These are phyloP conservation scores for Urtica urens DNA, from an alignment of 306 rosid species.

Conservation along the genomic window DNA sequence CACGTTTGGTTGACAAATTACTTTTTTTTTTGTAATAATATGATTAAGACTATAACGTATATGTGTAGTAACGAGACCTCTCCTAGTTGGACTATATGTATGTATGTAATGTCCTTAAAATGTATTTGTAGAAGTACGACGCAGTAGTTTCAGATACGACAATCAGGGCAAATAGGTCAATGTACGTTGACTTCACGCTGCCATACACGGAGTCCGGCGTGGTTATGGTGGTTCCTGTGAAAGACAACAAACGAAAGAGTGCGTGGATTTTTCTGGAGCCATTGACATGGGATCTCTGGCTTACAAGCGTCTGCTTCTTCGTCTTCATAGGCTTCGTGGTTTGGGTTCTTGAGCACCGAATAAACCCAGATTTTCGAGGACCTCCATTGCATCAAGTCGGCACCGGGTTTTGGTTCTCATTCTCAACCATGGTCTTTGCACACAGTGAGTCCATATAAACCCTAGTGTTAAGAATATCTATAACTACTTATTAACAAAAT, in stretches of 20 bases:
- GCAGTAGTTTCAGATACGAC: constrained; percentile 35
- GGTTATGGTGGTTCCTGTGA: constrained; percentile 43
- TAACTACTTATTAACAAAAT: too few species aligned
- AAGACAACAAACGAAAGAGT: constrained; percentile 17
- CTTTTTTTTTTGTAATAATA: too few species aligned
- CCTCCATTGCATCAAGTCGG: constrained; percentile 40
- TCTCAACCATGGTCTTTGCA: constrained; percentile 57
- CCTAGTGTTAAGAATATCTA: too few species aligned
- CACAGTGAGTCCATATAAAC: constrained; percentile 35
- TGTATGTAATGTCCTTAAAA: too few species aligned
- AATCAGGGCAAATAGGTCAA: constrained; percentile 33
- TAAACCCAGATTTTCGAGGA: constrained; percentile 47
- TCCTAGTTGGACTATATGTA: too few species aligned
- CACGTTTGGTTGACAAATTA: too few species aligned
- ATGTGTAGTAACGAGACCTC: too few species aligned
- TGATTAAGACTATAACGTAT: too few species aligned
- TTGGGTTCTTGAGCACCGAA: constrained; percentile 52
- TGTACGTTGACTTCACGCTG: constrained; percentile 41
- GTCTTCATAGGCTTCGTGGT: constrained; percentile 54
- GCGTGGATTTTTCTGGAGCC: constrained; percentile 66
- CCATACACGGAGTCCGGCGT: constrained; percentile 60
- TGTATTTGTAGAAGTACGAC: constrained; percentile 36
- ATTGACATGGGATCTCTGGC: constrained; percentile 49
- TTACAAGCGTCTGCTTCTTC: constrained; percentile 31
- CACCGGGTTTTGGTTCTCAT: constrained; percentile 54